Base-by-base conservation (phyloP, 805 yeast genomes). In the Yarrowia sp. region DNA sequence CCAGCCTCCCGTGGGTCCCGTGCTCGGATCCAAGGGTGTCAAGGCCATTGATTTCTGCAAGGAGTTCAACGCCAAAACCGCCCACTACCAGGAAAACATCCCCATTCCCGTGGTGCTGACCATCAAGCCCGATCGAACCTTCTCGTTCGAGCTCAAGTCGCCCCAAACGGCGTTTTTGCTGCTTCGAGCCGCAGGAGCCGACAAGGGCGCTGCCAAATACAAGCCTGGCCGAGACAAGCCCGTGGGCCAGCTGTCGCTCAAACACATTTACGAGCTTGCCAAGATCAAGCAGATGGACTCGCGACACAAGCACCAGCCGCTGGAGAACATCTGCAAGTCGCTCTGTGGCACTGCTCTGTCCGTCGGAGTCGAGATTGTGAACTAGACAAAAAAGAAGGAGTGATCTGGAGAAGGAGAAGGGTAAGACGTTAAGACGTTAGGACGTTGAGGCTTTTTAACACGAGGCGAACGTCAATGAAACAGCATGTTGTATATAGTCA, bases 1-100 rank as follows among this genome's bases (percentile, higher is more conserved):
- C 49, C 89, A 97, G 2, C 99, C 99, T 36, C 99, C 99, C 8
- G 98, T 95, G 36, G 99, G 99, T 72, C 99, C 99, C 55, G 99
- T 98, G 0, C 82, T 95, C 61, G 99, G 99, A 72, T 94, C 98
- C 69, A 94, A 94, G 78, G 99, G 99, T 82, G 96, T 95, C 56
- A 95, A 95, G 77, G 98, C 98, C 71, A 95, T 95, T 75, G 99
- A 95, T 78, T 95, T 95, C 75, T 94, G 98, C 81, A 95, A 95
- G 79, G 98, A 95, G 77, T 95, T 95, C 83, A 95, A 95, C 77
- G 99, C 99, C 33, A 87, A 97, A 78, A 92, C 98, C 13, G 96
- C 97, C 9, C 87, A 87, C 71, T 89, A 86, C 75, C 84, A 84
- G 66, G 92, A 96, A 15, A 98, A 97, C 52, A 86, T 86, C 0